Conservation (phyloP, 371 early-diverging fungal genomes). For the Syncephalastrum sp. region DNA sequence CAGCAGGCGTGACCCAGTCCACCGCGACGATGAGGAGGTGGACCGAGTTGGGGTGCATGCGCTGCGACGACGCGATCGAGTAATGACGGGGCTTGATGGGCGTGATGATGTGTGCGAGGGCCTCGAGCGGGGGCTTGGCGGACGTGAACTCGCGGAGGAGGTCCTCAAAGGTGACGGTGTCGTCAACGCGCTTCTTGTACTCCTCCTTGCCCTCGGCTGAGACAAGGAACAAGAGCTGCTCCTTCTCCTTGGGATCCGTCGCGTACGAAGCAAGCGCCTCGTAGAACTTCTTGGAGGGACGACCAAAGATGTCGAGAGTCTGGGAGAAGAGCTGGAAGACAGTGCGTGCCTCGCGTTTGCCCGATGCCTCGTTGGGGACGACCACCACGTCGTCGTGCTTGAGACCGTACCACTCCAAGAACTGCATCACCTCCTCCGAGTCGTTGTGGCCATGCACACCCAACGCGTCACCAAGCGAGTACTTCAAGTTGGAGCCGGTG, state of each 20-base stretch:
- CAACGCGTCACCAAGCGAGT: slow-evolving; percentile 91
- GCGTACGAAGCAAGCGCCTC: slow-evolving; percentile 74
- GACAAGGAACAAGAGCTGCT: slow-evolving; percentile 68
- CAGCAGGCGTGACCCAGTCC: slow-evolving; percentile 73
- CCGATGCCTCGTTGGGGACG: slow-evolving; percentile 46
- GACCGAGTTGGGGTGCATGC: slow-evolving; percentile 83
- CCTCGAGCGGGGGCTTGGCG: slow-evolving; percentile 72
- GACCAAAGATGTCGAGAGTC: slow-evolving; percentile 88
- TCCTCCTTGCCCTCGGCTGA: slow-evolving; percentile 77
- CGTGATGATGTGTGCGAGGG: slow-evolving; percentile 71
- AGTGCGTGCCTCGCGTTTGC: slow-evolving; percentile 64
- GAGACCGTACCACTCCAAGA: slow-evolving; percentile 74
- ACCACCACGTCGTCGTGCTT: slow-evolving; percentile 64
- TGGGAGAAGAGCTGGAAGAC: slow-evolving; percentile 80
- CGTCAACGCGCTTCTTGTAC: slow-evolving; percentile 80
- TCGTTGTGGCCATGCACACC: slow-evolving; percentile 93
- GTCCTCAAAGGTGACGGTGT: slow-evolving; percentile 86
- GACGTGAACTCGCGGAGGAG: slow-evolving; percentile 83
- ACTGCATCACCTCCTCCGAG: slow-evolving; percentile 64
- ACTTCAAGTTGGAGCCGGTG: slow-evolving; percentile 72
- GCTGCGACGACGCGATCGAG: slow-evolving; percentile 89
- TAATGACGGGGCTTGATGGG: slow-evolving; percentile 94
- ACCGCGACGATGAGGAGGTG: slow-evolving; percentile 90
- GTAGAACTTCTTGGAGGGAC: slow-evolving; percentile 92
- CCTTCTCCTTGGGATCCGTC: slow-evolving; percentile 69